Conservation (phyloP, 257 asterid genomes). For the Nicotiana knightiana region DNA sequence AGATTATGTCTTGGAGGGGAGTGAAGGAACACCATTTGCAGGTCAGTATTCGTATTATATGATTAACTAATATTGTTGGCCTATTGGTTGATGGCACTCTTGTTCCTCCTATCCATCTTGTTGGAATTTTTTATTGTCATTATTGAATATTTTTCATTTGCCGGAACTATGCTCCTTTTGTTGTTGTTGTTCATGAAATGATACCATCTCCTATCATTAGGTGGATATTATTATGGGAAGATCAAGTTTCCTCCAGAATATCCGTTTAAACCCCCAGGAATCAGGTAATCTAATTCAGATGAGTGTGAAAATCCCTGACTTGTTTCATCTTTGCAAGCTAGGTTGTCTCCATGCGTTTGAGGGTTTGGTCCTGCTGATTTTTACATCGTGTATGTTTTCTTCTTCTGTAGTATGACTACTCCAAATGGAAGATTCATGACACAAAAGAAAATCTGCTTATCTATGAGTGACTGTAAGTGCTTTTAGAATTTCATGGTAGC, state of each 20-base stretch:
- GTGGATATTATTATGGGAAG: conserved; percentile 96
- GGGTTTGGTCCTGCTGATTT: conserved; percentile 9
- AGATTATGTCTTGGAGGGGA: conserved; percentile 99
- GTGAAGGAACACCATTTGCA: conserved; percentile 98
- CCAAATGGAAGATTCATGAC: conserved; percentile 90
- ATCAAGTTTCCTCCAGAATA: conserved; percentile 95
- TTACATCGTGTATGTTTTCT: conserved; percentile 12
- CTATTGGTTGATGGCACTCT: neutral
- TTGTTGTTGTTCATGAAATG: neutral
- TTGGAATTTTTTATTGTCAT: neutral
- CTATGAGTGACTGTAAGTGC: conserved; percentile 71
- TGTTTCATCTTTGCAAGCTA: neutral
- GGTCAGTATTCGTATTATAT: conserved; percentile 31
- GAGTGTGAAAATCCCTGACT: neutral
- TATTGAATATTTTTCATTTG: conserved; percentile 3
- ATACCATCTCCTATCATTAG: conserved; percentile 20
- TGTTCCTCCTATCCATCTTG: neutral
- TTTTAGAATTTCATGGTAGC: neutral
- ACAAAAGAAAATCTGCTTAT: conserved; percentile 84
- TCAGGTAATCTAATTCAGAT: conserved; percentile 44
- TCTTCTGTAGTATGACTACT: conserved; percentile 56
- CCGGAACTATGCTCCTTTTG: conserved; percentile 1
- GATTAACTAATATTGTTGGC: neutral
- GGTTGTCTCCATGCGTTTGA: neutral
- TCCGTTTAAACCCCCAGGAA: conserved; percentile 93